These are phyloP conservation scores for Aspergillus carbonarius DNA, from an alignment of 2,329 filamentous ascomycete genomes.

Conservation along the genomic window DNA sequence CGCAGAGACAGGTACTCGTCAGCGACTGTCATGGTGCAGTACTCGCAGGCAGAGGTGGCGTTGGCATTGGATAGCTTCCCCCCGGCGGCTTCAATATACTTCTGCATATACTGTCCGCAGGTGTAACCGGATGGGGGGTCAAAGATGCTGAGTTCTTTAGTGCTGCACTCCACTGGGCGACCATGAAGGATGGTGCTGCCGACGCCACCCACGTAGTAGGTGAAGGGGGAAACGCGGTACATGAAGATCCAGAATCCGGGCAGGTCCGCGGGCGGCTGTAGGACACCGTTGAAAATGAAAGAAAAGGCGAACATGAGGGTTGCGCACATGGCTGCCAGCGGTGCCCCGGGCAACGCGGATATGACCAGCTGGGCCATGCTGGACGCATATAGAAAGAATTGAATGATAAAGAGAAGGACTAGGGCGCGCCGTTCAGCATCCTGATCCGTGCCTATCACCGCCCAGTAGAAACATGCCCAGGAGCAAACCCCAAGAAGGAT, in stretches of 20 bases:
- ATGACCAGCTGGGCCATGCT: slow-evolving; percentile 81
- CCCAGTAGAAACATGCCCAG: slow-evolving; percentile 83
- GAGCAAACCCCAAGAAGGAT: slow-evolving; percentile 69
- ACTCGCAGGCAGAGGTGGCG: slow-evolving; percentile 2
- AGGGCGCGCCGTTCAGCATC: slow-evolving; percentile 66
- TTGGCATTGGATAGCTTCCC: background rate
- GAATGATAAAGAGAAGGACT: slow-evolving; percentile 73
- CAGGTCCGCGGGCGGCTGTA: slow-evolving; percentile 63
- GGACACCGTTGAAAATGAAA: slow-evolving; percentile 72
- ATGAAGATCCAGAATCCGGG: slow-evolving; percentile 66
- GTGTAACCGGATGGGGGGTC: slow-evolving; percentile 1
- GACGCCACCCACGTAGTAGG: slow-evolving; percentile 19
- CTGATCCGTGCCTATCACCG: slow-evolving; percentile 64
- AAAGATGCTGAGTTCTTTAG: slow-evolving; percentile 1
- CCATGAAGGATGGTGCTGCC: background rate
- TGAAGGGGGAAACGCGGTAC: slow-evolving; percentile 61
- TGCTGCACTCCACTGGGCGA: background rate
- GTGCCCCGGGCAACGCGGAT: slow-evolving; percentile 70
- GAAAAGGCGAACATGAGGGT: slow-evolving; percentile 78
- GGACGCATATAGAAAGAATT: slow-evolving; percentile 76
- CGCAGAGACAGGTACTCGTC: slow-evolving; percentile 1
- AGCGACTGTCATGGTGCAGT: background rate
- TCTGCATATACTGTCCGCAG: slow-evolving; percentile 4
- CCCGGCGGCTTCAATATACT: background rate
- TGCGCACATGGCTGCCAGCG: slow-evolving; percentile 72